Percentiles rank a stretch among this genome's conserved stretches.
Evolutionary conservation across 2,329 filamentous ascomycete species (phyloP).

Genomic region (Fusarium haematococcum): DNA sequence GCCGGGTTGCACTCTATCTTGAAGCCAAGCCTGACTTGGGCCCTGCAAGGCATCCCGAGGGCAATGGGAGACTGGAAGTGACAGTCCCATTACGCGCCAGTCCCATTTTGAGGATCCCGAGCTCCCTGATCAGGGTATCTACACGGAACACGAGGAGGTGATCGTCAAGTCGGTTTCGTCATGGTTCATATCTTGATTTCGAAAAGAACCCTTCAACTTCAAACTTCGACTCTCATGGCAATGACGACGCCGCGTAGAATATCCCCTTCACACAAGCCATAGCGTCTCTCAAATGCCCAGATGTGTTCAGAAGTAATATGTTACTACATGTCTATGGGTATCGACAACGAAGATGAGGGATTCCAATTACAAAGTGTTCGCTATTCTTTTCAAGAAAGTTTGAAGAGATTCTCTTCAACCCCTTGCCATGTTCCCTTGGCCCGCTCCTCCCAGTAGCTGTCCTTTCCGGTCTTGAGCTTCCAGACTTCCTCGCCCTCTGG

Average conservation of each 20-base stretch:
- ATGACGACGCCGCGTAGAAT: neutral
- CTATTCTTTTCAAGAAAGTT: slow-evolving; percentile 38
- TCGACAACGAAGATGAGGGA: slow-evolving; percentile 21
- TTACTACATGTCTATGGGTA: slow-evolving; percentile 12
- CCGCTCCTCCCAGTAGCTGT: slow-evolving; percentile 94
- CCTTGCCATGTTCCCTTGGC: slow-evolving; percentile 74
- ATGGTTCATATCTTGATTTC: slow-evolving; percentile 1
- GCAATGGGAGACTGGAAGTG: slow-evolving; percentile 32
- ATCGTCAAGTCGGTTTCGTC: slow-evolving; percentile 7
- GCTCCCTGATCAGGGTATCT: neutral
- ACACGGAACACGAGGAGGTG: neutral
- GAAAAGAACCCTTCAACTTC: neutral
- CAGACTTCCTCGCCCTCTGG: slow-evolving; percentile 75
- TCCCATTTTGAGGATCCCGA: neutral
- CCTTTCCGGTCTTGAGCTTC: slow-evolving; percentile 82
- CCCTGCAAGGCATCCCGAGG: neutral
- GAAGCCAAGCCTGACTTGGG: slow-evolving; percentile 32
- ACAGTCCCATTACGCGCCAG: neutral
- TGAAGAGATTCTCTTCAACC: slow-evolving; percentile 62
- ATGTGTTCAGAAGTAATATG: neutral
- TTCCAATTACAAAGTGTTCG: slow-evolving; percentile 11
- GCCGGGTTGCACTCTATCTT: slow-evolving; percentile 32
- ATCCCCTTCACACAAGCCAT: neutral
- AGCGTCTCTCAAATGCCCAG: neutral
- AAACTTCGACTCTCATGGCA: neutral